Conservation (phyloP, 495 filamentous ascomycete species). For the Daldinia grandis region DNA sequence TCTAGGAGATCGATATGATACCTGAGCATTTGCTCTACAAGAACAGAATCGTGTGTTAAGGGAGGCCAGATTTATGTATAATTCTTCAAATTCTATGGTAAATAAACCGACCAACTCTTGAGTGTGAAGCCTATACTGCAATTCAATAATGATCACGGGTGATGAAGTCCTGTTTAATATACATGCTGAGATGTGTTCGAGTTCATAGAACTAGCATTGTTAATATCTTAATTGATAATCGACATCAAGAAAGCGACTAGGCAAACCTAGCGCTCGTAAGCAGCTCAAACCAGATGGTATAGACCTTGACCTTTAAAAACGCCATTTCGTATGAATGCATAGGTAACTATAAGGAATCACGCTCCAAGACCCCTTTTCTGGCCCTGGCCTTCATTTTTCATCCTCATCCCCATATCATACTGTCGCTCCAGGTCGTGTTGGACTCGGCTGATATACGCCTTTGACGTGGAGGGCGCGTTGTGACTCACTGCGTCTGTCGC, state of each 20-base stretch:
- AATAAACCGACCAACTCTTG: not conserved
- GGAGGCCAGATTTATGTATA: constrained; percentile 10
- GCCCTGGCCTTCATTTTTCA: constrained; percentile 62
- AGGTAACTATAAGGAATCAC: constrained; percentile 39
- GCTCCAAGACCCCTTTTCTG: constrained; percentile 65
- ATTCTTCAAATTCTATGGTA: not conserved
- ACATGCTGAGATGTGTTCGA: not conserved
- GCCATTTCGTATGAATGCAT: constrained; percentile 29
- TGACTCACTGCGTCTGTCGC: constrained; percentile 18
- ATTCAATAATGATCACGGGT: not conserved
- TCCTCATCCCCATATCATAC: constrained; percentile 64
- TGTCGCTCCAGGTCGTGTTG: constrained; percentile 67
- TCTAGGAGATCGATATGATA: constrained; percentile 29
- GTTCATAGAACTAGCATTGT: not conserved
- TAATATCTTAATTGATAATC: constrained; percentile 4
- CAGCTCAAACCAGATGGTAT: constrained; percentile 33
- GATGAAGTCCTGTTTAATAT: not conserved
- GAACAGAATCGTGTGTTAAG: constrained; percentile 20
- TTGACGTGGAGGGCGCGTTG: constrained; percentile 21
- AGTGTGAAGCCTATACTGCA: not conserved
- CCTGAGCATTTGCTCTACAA: constrained; percentile 33
- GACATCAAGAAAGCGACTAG: constrained; percentile 1
- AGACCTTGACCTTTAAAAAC: constrained; percentile 29
- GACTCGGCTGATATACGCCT: constrained; percentile 50
- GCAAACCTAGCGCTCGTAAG: not conserved